Evolutionary conservation across 129 eudicot species (phyloP).

Genomic region (Artemisia annua): DNA sequence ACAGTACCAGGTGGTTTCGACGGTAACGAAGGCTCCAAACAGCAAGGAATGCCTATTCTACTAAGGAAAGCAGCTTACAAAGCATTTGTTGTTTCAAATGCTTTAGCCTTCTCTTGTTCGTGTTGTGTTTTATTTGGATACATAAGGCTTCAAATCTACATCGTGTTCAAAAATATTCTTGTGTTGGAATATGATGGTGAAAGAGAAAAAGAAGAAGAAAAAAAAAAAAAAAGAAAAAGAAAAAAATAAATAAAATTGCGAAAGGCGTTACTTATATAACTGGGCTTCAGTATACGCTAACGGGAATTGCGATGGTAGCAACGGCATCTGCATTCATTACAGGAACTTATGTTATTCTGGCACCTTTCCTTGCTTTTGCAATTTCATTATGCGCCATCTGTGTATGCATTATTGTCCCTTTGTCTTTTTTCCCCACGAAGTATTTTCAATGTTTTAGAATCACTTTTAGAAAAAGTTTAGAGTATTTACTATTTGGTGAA

Average conservation of each 20-base stretch:
- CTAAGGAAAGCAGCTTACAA: background rate
- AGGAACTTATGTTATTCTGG: background rate
- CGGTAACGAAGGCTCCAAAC: background rate
- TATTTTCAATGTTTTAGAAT: too few relatives aligned
- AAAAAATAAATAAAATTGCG: too few relatives aligned
- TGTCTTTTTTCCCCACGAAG: background rate
- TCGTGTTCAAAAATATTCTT: background rate
- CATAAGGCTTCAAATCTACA: background rate
- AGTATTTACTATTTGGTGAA: too few relatives aligned
- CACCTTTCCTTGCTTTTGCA: background rate
- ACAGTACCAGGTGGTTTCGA: background rate
- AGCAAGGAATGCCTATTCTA: background rate
- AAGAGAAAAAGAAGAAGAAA: background rate
- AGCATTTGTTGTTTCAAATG: background rate
- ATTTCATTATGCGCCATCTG: background rate
- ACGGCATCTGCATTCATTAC: background rate
- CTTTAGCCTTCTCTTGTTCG: background rate
- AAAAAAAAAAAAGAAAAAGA: too few relatives aligned
- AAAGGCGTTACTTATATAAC: too few relatives aligned
- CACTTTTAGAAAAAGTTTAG: too few relatives aligned
- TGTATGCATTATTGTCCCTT: background rate
- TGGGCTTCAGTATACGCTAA: background rate
- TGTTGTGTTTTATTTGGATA: background rate
- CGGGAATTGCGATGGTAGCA: background rate
- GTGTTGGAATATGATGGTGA: too few relatives aligned